These are phyloP conservation scores for Solanum hybrid DNA, from an alignment of 305 asterid species.

Conservation along the genomic window DNA sequence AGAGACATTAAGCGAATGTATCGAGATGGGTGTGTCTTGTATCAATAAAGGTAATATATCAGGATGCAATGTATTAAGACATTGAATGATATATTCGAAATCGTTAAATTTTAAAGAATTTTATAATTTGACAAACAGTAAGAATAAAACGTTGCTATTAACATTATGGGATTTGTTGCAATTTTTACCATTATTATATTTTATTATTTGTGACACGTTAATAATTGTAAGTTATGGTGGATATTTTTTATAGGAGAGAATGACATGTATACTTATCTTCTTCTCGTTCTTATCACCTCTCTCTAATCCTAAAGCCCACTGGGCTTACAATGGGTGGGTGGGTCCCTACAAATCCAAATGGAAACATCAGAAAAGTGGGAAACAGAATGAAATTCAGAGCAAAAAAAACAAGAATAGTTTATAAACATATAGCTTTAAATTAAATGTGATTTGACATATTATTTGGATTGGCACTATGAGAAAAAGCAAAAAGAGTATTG, in stretches of 20 bases:
- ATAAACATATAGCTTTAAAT: neutral
- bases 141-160: too few relatives aligned
- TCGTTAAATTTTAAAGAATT: too few relatives aligned
- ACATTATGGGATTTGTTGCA: neutral
- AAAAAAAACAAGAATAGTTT: neutral
- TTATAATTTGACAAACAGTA: too few relatives aligned
- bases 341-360: neutral
- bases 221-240: neutral
- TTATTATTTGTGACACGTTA: neutral
- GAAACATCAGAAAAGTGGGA: neutral
- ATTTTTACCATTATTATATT: too few relatives aligned
- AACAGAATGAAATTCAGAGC: neutral
- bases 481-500: neutral
- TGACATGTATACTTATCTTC: constrained; percentile 35
- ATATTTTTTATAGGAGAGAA: neutral
- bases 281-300: constrained; percentile 29
- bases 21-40: too few relatives aligned
- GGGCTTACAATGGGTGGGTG: neutral
- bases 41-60: too few relatives aligned
- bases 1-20: too few relatives aligned
- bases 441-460: neutral
- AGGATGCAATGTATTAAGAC: too few relatives aligned
- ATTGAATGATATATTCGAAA: too few relatives aligned
- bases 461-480: neutral
- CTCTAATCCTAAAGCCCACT: neutral